A percentile compares a stretch with the other conserved stretches of the same genome.
Evolutionary conservation across 192 early-diverging fungal species (phyloP).

Genomic region (Gaertneriomyces sp.): DNA sequence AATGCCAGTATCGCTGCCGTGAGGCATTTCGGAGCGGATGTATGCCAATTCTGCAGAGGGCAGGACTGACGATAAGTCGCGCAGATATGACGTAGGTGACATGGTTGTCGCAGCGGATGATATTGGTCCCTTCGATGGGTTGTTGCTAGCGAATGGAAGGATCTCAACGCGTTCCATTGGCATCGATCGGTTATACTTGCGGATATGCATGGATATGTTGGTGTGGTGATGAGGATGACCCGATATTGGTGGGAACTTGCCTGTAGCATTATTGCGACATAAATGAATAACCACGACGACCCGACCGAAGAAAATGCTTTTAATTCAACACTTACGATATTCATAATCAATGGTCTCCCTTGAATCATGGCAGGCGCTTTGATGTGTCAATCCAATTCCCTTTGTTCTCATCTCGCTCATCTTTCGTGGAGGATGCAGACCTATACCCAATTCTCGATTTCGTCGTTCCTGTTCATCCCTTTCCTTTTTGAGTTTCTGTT

Average conservation of each 20-base stretch:
- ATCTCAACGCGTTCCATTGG: slow-evolving; percentile 42
- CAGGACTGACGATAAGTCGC: slow-evolving; percentile 22
- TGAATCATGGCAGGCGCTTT: slow-evolving; percentile 45
- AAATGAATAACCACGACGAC: neutral
- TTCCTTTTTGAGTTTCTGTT: slow-evolving; percentile 14
- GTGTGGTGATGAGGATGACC: slow-evolving; percentile 4
- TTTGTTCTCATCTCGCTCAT: slow-evolving; percentile 25
- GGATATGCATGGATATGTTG: slow-evolving; percentile 32
- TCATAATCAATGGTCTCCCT: slow-evolving; percentile 44
- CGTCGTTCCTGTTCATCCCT: slow-evolving; percentile 9
- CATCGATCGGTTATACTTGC: slow-evolving; percentile 45
- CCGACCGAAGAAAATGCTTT: neutral
- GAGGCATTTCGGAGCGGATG: slow-evolving; percentile 24
- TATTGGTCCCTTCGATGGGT: neutral
- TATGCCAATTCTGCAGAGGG: slow-evolving; percentile 26
- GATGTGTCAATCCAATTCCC: slow-evolving; percentile 45
- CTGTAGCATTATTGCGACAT: neutral
- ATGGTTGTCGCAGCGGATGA: slow-evolving; percentile 19
- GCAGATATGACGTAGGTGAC: slow-evolving; percentile 11
- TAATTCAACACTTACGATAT: slow-evolving; percentile 19
- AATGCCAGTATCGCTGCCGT: neutral
- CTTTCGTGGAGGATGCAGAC: neutral
- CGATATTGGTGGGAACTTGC: slow-evolving; percentile 15
- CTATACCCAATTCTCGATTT: slow-evolving; percentile 1
- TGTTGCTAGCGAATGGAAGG: slow-evolving; percentile 31